These are phyloP conservation scores for Cnidoscolus chayamansa DNA, from an alignment of 441 rosid genomes.

Conservation along the genomic window DNA sequence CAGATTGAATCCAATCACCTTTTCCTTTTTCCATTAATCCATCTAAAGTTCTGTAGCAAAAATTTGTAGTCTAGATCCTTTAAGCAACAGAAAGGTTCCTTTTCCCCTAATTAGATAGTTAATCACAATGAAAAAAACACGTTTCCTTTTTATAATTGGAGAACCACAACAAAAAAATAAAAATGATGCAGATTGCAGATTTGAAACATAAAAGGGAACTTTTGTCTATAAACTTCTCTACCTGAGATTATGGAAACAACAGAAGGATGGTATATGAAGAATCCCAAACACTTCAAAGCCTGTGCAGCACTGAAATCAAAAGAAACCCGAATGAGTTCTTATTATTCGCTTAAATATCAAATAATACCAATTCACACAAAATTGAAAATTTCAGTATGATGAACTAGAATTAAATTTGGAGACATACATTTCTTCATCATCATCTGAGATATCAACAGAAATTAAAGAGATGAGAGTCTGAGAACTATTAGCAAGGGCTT, in stretches of 20 bases:
- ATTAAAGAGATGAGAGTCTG: conserved; percentile 22
- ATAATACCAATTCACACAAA: background rate
- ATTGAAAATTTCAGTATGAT: background rate
- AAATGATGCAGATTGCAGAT: background rate
- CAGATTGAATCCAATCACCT: background rate
- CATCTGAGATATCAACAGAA: conserved; percentile 28
- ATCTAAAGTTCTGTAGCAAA: background rate
- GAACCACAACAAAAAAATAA: background rate
- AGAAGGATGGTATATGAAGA: conserved; percentile 49
- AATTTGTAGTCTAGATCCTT: background rate
- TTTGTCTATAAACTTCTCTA: conserved; percentile 5
- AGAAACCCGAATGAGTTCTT: background rate
- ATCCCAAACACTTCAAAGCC: conserved; percentile 62
- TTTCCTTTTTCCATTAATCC: background rate
- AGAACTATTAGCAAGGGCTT: conserved; percentile 30
- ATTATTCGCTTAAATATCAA: background rate
- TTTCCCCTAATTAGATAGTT: background rate
- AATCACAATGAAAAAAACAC: background rate
- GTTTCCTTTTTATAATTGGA: background rate
- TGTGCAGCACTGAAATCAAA: conserved; percentile 41
- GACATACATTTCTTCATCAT: conserved; percentile 48
- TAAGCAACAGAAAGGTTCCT: background rate
- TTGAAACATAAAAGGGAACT: background rate
- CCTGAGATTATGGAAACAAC: conserved; percentile 39
- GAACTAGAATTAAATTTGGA: background rate